Percentiles rank a stretch among this genome's conserved stretches.
Conservation (phyloP, 805 yeast species). For the Debaryomyces castellii region DNA sequence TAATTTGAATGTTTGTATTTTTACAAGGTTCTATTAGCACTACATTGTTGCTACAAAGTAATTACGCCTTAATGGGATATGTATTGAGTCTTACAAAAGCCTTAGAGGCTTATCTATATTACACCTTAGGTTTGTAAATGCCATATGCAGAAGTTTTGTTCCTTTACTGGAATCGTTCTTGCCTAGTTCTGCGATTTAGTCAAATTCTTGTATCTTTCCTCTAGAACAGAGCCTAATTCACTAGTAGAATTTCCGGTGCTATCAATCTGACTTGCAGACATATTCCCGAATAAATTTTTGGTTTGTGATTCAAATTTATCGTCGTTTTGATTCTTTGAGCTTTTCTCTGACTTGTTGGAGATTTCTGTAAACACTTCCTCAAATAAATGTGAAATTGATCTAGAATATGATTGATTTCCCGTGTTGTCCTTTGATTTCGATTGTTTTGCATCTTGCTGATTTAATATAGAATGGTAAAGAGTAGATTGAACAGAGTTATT, state of each 20-base stretch:
- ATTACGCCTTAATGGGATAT: too few relatives aligned
- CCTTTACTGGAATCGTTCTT: not conserved
- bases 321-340: constrained; percentile 3
- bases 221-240: constrained; percentile 21
- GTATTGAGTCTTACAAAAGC: not conserved
- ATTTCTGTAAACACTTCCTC: constrained; percentile 22
- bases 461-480: constrained; percentile 28
- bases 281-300: constrained; percentile 8
- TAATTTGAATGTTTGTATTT: too few relatives aligned
- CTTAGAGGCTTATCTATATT: not conserved
- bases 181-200: constrained; percentile 9
- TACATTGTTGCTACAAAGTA: too few relatives aligned
- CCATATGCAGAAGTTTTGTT: not conserved
- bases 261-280: constrained; percentile 5
- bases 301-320: constrained; percentile 2
- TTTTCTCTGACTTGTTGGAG: constrained; percentile 1
- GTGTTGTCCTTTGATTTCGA: constrained; percentile 5
- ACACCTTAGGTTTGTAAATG: too few relatives aligned
- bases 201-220: constrained; percentile 21
- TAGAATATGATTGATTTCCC: constrained; percentile 18
- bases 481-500: constrained; percentile 27
- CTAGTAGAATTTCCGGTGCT: constrained; percentile 18
- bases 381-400: constrained; percentile 32
- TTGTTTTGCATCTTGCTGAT: constrained; percentile 4
- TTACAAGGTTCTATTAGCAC: too few relatives aligned